Evolutionary conservation across 805 yeast genomes (phyloP).

Genomic region (Maudiozyma pseudohumilis): DNA sequence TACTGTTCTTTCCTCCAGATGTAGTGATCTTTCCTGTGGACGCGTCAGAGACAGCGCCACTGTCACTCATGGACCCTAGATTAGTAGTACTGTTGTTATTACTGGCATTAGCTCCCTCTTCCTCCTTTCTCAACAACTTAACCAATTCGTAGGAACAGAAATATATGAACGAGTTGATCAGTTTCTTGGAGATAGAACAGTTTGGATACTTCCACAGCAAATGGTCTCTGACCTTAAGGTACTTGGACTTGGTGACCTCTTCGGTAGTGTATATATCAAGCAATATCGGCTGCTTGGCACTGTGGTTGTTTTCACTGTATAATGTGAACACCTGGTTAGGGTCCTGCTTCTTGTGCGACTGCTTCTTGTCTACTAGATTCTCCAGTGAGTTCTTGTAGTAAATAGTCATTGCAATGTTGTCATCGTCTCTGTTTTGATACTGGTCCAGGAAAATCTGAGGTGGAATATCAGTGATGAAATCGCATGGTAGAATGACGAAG

Average conservation of each 20-base stretch:
- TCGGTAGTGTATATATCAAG: slow-evolving; percentile 66
- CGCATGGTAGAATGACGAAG: slow-evolving; percentile 86
- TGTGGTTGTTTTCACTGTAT: slow-evolving; percentile 41
- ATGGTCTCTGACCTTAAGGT: slow-evolving; percentile 70
- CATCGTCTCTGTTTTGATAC: slow-evolving; percentile 59
- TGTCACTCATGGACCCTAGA: too few relatives aligned
- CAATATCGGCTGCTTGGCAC: slow-evolving; percentile 33
- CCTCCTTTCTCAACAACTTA: slow-evolving; percentile 33
- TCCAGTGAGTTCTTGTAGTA: slow-evolving; percentile 68
- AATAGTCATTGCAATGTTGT: slow-evolving; percentile 65
- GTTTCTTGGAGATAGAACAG: slow-evolving; percentile 62
- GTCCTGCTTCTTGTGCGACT: slow-evolving; percentile 22
- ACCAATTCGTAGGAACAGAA: slow-evolving; percentile 49
- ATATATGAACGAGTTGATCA: slow-evolving; percentile 66
- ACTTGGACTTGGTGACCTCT: slow-evolving; percentile 60
- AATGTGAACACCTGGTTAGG: slow-evolving; percentile 45
- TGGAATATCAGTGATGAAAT: slow-evolving; percentile 84
- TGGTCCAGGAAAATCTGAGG: slow-evolving; percentile 82
- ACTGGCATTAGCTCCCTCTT: slow-evolving; percentile 7
- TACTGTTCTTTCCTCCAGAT: not conserved
- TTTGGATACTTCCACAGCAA: slow-evolving; percentile 84
- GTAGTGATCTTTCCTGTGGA: not conserved
- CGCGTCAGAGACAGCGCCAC: not conserved
- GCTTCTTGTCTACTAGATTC: slow-evolving; percentile 64
- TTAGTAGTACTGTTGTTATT: not conserved